phyloP scores from a whole-genome alignment of 768 basidiomycete genomes.

The Pilatotrama ljubarskyi region DNA sequence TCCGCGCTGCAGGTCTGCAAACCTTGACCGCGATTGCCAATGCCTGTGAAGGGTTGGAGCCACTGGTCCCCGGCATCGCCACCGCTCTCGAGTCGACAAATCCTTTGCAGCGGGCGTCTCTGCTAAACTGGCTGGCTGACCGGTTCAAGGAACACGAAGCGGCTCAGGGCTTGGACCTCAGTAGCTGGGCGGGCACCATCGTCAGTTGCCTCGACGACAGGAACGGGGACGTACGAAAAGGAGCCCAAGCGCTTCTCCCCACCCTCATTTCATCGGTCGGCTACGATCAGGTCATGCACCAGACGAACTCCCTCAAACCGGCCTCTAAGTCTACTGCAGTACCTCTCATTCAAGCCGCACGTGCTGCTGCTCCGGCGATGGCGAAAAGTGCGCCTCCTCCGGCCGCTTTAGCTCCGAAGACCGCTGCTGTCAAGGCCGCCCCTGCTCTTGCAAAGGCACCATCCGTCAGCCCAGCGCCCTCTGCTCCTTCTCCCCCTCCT shows the following conservation, averaged over 20 bases:
- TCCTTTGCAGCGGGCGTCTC: constrained; percentile 79
- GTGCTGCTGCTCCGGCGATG: constrained; percentile 43
- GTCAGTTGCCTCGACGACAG: constrained; percentile 89
- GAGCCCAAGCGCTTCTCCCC: constrained; percentile 80
- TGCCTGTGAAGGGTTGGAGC: constrained; percentile 82
- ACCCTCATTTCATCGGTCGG: constrained; percentile 72
- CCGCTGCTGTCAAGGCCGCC: constrained; percentile 24
- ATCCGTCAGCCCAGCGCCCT: constrained; percentile 43
- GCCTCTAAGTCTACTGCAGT: constrained; percentile 83
- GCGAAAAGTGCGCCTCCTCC: constrained; percentile 28
- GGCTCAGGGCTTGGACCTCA: constrained; percentile 61
- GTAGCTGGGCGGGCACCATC: constrained; percentile 60
- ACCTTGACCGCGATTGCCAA: constrained; percentile 81
- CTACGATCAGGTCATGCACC: constrained; percentile 82
- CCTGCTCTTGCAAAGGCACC: constrained; percentile 23
- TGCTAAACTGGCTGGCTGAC: constrained; percentile 79
- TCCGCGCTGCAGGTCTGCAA: constrained; percentile 74
- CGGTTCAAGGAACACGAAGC: constrained; percentile 71
- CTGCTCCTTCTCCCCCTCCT: constrained; percentile 41
- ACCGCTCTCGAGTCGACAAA: constrained; percentile 84
- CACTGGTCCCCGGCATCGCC: constrained; percentile 75
- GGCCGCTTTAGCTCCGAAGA: constrained; percentile 15
- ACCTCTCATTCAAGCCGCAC: constrained; percentile 87
- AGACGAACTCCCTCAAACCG: constrained; percentile 85
- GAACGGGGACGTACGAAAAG: constrained; percentile 88